phyloP scores from a whole-genome alignment of 441 rosid species.

The Euphorbia celastroides region DNA sequence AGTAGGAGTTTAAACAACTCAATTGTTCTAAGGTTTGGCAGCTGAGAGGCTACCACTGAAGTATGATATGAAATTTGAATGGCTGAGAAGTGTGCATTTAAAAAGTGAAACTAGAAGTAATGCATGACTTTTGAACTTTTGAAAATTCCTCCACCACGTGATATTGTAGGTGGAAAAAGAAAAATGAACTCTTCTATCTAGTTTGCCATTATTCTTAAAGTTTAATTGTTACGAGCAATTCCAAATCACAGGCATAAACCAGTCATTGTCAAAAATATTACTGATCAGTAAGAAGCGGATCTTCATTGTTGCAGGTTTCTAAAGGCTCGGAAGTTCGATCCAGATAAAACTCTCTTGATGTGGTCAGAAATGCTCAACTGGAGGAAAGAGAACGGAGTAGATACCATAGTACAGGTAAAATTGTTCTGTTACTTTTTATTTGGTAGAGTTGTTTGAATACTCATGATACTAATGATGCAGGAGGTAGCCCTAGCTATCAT shows the following conservation, averaged over 20 bases:
- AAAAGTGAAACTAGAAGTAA: background rate
- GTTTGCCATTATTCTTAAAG: background rate
- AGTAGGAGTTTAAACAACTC: background rate
- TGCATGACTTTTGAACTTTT: background rate
- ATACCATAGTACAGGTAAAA: conserved; percentile 73
- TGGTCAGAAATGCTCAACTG: conserved; percentile 93
- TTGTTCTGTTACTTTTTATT: background rate
- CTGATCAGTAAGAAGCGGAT: conserved; percentile 10
- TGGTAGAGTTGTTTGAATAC: conserved; percentile 5
- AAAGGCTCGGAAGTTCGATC: conserved; percentile 81
- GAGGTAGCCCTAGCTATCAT: conserved; percentile 5
- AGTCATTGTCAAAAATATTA: background rate
- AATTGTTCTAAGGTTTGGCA: background rate
- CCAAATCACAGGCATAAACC: background rate
- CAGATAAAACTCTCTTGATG: conserved; percentile 72
- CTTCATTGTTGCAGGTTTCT: conserved; percentile 49
- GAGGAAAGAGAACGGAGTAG: conserved; percentile 75
- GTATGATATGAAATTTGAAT: background rate
- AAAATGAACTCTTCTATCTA: background rate
- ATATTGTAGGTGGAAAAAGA: background rate
- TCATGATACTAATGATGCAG: conserved; percentile 11
- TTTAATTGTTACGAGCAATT: background rate
- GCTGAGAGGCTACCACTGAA: background rate
- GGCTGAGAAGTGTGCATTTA: background rate
- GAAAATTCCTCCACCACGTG: background rate